These are phyloP conservation scores for Aphanomyces stellatus DNA, from an alignment of 352 stramenopile species.

Conservation along the genomic window DNA sequence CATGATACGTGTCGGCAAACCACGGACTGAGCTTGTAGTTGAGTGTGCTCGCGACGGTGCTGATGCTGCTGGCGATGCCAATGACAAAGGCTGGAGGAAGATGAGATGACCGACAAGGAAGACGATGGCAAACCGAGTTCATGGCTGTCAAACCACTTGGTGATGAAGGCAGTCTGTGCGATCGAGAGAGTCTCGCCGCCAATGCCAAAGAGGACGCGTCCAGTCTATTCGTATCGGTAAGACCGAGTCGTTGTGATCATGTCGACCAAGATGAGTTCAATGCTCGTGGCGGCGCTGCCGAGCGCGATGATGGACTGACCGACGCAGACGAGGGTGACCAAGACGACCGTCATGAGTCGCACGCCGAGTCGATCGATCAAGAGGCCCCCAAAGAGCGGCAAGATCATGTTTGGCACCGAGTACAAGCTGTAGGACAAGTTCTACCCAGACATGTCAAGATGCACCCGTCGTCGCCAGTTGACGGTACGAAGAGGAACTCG, in stretches of 20 bases:
- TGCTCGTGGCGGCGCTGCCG: conserved; percentile 21
- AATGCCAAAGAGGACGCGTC: conserved; percentile 51
- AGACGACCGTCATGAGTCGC: conserved; percentile 23
- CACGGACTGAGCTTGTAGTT: conserved; percentile 18
- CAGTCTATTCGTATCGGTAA: no score
- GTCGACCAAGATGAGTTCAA: conserved; percentile 23
- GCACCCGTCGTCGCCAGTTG: conserved; percentile 19
- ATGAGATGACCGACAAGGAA: background rate
- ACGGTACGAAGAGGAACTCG: conserved; percentile 21
- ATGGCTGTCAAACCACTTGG: conserved; percentile 44
- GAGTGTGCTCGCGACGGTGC: background rate
- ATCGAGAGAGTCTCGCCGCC: conserved; percentile 56
- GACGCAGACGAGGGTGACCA: conserved; percentile 14
- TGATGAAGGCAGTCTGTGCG: conserved; percentile 39
- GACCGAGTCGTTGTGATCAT: no score
- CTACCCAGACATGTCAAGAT: conserved; percentile 26
- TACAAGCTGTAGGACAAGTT: conserved; percentile 66
- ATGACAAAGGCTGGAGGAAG: conserved; percentile 17
- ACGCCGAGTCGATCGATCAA: conserved; percentile 48
- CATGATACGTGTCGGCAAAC: background rate
- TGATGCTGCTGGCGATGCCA: conserved; percentile 17
- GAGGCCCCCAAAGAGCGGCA: conserved; percentile 58
- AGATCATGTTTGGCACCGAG: conserved; percentile 49
- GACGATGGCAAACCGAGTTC: conserved; percentile 27
- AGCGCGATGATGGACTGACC: conserved; percentile 45